phyloP scores from a whole-genome alignment of 2,329 filamentous ascomycete species.

The Calonectria pseudoreteaudii region DNA sequence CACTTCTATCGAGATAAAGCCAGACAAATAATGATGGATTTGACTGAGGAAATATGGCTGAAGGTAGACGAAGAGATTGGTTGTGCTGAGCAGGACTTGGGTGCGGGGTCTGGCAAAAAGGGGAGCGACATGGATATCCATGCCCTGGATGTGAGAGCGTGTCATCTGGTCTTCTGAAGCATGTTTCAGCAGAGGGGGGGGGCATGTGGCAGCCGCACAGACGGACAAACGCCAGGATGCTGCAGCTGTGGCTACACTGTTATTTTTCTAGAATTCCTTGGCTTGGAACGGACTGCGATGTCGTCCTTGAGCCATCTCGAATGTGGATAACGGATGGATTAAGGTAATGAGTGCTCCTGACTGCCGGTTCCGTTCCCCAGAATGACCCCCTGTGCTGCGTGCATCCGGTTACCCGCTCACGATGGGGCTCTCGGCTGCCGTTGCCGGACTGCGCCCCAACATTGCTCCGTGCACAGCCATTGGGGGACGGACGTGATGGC shows the following conservation, averaged over 20 bases:
- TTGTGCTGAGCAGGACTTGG: not conserved
- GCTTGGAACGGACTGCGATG: not conserved
- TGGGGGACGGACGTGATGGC: no score
- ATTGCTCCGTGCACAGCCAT: no score
- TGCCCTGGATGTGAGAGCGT: not conserved
- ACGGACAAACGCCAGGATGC: not conserved
- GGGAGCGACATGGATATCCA: not conserved
- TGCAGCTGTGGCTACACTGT: not conserved
- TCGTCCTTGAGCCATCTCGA: not conserved
- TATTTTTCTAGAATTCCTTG: not conserved
- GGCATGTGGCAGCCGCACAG: not conserved
- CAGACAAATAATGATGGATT: constrained; percentile 18
- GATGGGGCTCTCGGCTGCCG: not conserved
- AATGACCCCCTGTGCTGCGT: not conserved
- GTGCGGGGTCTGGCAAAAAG: not conserved
- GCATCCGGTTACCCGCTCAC: not conserved
- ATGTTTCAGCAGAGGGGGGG: not conserved
- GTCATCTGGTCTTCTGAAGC: not conserved
- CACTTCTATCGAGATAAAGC: constrained; percentile 8
- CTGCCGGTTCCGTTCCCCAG: not conserved
- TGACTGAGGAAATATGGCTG: constrained; percentile 22
- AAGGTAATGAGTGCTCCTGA: no score
- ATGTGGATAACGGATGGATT: not conserved
- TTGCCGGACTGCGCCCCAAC: not conserved
- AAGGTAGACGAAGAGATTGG: not conserved